A percentile compares a stretch with the other conserved stretches of the same genome.
phyloP scores from a whole-genome alignment of 257 asterid genomes.

The Salvia splendens region DNA sequence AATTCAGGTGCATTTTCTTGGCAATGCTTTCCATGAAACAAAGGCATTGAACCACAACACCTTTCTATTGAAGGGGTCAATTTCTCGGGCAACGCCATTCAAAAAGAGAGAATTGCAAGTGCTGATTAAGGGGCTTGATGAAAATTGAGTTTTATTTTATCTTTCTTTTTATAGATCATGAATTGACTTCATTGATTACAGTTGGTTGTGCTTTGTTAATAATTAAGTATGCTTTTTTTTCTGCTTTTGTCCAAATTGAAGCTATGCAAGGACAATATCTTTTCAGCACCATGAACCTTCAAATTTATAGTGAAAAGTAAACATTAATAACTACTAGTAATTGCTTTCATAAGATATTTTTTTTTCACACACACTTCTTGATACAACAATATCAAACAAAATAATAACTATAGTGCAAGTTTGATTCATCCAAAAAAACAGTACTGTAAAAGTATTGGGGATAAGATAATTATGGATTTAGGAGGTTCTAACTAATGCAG shows the following conservation, averaged over 20 bases:
- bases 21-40: conserved; percentile 44
- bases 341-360: neutral
- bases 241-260: neutral
- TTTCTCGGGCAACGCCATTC: neutral
- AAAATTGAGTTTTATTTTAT: neutral
- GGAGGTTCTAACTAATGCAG: too few species aligned
- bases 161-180: neutral
- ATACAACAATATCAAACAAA: neutral
- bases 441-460: neutral
- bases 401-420: conserved; percentile 20
- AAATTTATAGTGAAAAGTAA: conserved; percentile 1
- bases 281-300: neutral
- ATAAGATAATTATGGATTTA: too few species aligned
- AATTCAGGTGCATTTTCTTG: conserved; percentile 41
- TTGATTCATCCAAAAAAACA: neutral
- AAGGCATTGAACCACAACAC: conserved; percentile 28
- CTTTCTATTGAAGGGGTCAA: conserved; percentile 28
- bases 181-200: neutral
- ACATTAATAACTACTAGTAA: neutral
- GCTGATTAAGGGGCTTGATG: neutral
- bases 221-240: too few species aligned
- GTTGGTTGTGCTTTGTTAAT: too few species aligned
- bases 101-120: conserved; percentile 5
- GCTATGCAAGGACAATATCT: neutral
- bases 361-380: neutral